Percentiles rank a stretch among this genome's conserved stretches.
Conservation (phyloP, 108 stramenopile genomes). For the Seminavis robusta region DNA sequence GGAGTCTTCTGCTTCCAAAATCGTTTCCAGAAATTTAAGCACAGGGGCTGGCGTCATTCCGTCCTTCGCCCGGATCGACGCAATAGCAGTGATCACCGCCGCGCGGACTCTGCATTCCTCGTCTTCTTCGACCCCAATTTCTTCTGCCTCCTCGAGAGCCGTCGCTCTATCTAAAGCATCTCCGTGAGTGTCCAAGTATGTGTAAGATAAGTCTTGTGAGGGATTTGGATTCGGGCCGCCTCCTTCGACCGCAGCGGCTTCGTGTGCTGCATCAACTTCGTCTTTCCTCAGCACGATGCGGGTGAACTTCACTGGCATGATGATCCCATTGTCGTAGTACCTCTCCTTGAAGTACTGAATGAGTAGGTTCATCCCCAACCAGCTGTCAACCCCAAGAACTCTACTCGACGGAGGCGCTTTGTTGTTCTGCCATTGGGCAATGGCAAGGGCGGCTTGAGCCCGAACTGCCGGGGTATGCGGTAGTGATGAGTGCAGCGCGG, state of each 20-base stretch:
- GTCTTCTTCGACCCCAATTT: constrained; percentile 83
- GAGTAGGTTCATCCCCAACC: constrained; percentile 74
- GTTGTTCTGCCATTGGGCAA: constrained; percentile 90
- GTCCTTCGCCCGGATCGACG: constrained; percentile 78
- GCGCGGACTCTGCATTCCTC: constrained; percentile 80
- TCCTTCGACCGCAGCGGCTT: constrained; percentile 20
- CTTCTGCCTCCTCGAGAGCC: constrained; percentile 71
- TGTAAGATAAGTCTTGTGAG: constrained; percentile 45
- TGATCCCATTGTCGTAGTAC: constrained; percentile 56
- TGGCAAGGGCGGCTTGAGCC: constrained; percentile 75
- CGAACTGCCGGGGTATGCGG: constrained; percentile 83
- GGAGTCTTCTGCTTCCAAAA: constrained; percentile 68
- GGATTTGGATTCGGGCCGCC: constrained; percentile 28
- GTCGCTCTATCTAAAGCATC: constrained; percentile 56
- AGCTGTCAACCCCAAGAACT: constrained; percentile 56
- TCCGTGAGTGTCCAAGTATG: constrained; percentile 64
- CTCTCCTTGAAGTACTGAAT: constrained; percentile 84
- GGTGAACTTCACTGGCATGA: constrained; percentile 74
- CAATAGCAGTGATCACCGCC: constrained; percentile 77
- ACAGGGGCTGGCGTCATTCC: constrained; percentile 70
- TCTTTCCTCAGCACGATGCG: constrained; percentile 71
- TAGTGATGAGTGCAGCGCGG: constrained; percentile 72
- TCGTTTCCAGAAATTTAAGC: constrained; percentile 62
- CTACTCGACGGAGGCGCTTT: constrained; percentile 71
- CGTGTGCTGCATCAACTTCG: constrained; percentile 34